Evolutionary conservation across 768 basidiomycete species (phyloP).

Genomic region (Infundibulicybe gibba): DNA sequence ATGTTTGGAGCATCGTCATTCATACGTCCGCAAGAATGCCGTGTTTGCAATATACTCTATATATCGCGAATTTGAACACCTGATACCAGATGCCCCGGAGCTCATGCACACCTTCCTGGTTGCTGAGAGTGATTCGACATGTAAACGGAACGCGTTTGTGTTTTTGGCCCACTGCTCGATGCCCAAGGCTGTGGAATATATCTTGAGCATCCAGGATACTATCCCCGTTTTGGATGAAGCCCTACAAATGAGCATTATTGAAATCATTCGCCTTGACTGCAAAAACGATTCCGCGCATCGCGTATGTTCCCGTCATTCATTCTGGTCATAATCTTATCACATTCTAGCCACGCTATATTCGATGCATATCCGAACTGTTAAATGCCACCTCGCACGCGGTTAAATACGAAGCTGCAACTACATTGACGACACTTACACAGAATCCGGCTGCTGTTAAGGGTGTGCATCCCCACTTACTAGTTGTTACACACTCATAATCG

Average conservation of each 20-base stretch:
- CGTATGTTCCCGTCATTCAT: slow-evolving; percentile 39
- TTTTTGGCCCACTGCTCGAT: slow-evolving; percentile 86
- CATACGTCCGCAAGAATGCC: slow-evolving; percentile 97
- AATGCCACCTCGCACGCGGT: slow-evolving; percentile 89
- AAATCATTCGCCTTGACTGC: slow-evolving; percentile 88
- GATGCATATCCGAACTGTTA: slow-evolving; percentile 88
- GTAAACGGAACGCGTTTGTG: slow-evolving; percentile 96
- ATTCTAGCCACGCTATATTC: slow-evolving; percentile 87
- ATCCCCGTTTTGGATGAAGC: slow-evolving; percentile 83
- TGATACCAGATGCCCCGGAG: slow-evolving; percentile 96
- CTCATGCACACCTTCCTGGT: slow-evolving; percentile 94
- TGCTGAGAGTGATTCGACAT: slow-evolving; percentile 93
- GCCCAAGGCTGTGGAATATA: slow-evolving; percentile 89
- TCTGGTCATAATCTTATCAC: slow-evolving; percentile 1
- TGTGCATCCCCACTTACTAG: slow-evolving; percentile 19
- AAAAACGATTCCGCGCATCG: slow-evolving; percentile 79
- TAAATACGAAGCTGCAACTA: slow-evolving; percentile 96
- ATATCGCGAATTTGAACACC: slow-evolving; percentile 89
- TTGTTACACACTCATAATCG: slow-evolving; percentile 2
- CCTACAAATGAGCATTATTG: slow-evolving; percentile 94
- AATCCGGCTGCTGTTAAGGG: slow-evolving; percentile 96
- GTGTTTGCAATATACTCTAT: slow-evolving; percentile 95
- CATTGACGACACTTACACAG: slow-evolving; percentile 89
- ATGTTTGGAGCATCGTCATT: slow-evolving; percentile 96
- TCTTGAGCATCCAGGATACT: slow-evolving; percentile 81